Evolutionary conservation across 2,329 filamentous ascomycete species (phyloP).

Genomic region (Phialemoniopsis sp.): DNA sequence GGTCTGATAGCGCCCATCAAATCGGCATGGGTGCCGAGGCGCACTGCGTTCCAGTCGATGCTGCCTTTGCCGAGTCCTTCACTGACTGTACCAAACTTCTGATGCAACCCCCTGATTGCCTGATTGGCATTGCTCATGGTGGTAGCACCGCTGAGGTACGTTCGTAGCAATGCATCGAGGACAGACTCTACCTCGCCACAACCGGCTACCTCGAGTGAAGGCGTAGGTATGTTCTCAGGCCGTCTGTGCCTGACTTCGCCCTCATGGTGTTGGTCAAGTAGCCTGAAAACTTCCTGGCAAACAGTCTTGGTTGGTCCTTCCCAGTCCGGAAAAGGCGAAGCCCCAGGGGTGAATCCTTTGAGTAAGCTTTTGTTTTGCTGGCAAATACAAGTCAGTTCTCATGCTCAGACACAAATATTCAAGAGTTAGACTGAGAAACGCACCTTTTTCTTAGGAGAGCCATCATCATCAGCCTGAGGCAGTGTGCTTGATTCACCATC

Average conservation of each 20-base stretch:
- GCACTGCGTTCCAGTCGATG: constrained; percentile 37
- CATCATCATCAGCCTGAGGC: too few species aligned
- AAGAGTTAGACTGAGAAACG: too few species aligned
- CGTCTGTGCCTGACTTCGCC: not conserved
- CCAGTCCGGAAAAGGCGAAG: not conserved
- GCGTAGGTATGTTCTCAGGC: not conserved
- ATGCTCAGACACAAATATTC: too few species aligned
- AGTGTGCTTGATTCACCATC: too few species aligned
- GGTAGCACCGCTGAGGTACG: constrained; percentile 39
- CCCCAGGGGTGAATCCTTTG: constrained; percentile 1
- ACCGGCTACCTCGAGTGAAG: constrained; percentile 41
- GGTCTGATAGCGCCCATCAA: constrained; percentile 60
- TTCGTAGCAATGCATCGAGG: constrained; percentile 47
- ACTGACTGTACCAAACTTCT: constrained; percentile 43
- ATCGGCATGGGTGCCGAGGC: constrained; percentile 28
- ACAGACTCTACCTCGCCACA: constrained; percentile 47
- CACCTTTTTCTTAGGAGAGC: too few species aligned
- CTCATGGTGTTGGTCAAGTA: not conserved
- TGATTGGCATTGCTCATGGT: constrained; percentile 52
- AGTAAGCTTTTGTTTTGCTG: too few species aligned
- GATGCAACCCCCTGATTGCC: constrained; percentile 35
- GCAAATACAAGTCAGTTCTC: too few species aligned
- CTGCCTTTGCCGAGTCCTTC: constrained; percentile 31
- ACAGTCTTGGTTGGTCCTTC: not conserved
- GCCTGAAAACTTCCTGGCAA: not conserved